Evolutionary conservation across 1,284 basidiomycete genomes (phyloP).

Genomic region (Athelia psychrophila): DNA sequence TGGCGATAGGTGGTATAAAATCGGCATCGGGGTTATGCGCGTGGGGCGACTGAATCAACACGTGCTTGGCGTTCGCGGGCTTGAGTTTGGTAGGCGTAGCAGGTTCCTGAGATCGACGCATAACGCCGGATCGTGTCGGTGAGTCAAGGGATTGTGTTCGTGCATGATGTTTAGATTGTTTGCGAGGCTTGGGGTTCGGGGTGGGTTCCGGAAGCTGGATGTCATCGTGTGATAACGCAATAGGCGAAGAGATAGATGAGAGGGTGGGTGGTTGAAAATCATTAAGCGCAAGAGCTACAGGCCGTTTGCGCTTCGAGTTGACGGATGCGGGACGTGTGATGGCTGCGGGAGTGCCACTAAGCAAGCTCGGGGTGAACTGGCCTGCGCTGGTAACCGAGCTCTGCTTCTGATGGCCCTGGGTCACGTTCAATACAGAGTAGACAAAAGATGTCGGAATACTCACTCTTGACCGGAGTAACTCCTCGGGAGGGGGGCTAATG

Average conservation of each 20-base stretch:
- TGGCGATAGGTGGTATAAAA: conserved; percentile 37
- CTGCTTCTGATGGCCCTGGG: conserved; percentile 5
- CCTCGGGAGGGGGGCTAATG: conserved; percentile 47
- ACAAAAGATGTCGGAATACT: conserved; percentile 6
- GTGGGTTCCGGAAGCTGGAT: conserved; percentile 33
- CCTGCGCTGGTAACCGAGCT: neutral
- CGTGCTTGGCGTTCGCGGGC: conserved; percentile 27
- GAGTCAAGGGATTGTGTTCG: conserved; percentile 22
- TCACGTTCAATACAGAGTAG: conserved; percentile 3
- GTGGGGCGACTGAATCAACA: conserved; percentile 41
- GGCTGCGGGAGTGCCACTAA: neutral
- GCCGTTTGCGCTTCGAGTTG: conserved; percentile 35
- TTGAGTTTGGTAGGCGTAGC: conserved; percentile 21
- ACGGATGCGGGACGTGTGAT: conserved; percentile 5
- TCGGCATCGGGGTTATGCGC: conserved; percentile 49
- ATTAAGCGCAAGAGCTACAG: neutral
- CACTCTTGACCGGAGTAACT: conserved; percentile 26
- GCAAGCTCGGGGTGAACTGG: conserved; percentile 9
- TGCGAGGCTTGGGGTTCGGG: conserved; percentile 60
- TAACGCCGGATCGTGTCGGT: conserved; percentile 21
- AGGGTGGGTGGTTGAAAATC: conserved; percentile 3
- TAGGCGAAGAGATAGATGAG: conserved; percentile 13
- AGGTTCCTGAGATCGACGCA: conserved; percentile 10
- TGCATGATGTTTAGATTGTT: conserved; percentile 36
- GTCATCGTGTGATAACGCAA: conserved; percentile 6